Base-by-base conservation (phyloP, 164 flowering plant genomes). In the Amborella trichopoda region DNA sequence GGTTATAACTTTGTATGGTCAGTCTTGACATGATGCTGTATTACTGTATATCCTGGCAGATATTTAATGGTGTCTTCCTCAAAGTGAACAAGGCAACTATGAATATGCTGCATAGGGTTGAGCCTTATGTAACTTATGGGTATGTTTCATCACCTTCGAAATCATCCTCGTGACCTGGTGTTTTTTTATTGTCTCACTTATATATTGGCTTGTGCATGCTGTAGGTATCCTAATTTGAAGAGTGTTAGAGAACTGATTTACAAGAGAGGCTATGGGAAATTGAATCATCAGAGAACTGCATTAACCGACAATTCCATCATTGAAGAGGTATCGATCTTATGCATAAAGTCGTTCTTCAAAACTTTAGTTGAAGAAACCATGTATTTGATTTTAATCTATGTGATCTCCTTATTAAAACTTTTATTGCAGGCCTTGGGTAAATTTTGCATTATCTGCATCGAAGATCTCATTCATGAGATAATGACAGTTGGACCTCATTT, bases 101-200 rank as follows among this genome's bases (percentile, higher is more conserved):
- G 60, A 77, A 74, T 48, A 80, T 80, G 83, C 65, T 80, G 23
- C 87, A 67, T 28, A 66, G 77, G 61, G 85, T 78, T 52, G 81
- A 76, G 28, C 86, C 86, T 18, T 79, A 76, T 46, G 87, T 80
- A 25, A 74, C 87, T 16, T 76, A 60, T 36, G 87, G 83, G 87
- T 80, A 58, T 30, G 56, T 30, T 16, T 46, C 13, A 25, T 40
- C 5, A 10, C 13, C 28, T 18, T 16, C n/a, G 21, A 28, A 12
- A 23, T 34, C n/a, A 33, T 53, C 8, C 20, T 20, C 24, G 11
- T 48, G 5, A n/a, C 32, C 18, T 36, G 3, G 6, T 45, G 13
- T 38, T 13, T 37, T 5, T 38, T 16, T n/a, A 10, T 38, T 22
- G 14, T 11, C 5, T 18, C 22, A 23, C 22, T 24, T 0, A 12